phyloP scores from a whole-genome alignment of 192 early-diverging fungal species.

The Coemansia sp. region DNA sequence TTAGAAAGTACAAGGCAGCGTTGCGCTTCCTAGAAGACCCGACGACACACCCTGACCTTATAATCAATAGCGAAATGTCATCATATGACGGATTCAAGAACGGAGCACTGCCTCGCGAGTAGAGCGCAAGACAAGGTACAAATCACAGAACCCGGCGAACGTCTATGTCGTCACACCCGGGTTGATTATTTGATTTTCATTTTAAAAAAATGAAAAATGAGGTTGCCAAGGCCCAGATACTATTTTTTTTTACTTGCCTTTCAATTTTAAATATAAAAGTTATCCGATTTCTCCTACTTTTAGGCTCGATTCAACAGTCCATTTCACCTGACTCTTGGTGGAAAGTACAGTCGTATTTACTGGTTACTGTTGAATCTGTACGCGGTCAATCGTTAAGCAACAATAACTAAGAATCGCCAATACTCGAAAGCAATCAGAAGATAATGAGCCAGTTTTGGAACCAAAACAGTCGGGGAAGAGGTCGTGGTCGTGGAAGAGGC shows the following conservation, averaged over 20 bases:
- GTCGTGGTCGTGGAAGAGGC: constrained; percentile 37
- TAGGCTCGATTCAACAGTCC: too few relatives aligned
- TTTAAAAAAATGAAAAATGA: too few relatives aligned
- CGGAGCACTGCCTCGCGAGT: constrained; percentile 3
- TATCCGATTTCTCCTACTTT: neutral
- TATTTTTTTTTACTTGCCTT: neutral
- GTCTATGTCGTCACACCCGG: too few relatives aligned
- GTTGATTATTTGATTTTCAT: too few relatives aligned
- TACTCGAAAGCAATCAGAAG: too few relatives aligned
- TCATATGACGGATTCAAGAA: constrained; percentile 15
- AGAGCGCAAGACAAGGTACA: neutral
- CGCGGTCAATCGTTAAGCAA: too few relatives aligned
- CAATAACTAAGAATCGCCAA: too few relatives aligned
- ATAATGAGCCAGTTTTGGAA: constrained; percentile 20
- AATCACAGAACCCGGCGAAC: too few relatives aligned
- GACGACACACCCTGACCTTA: constrained; percentile 40
- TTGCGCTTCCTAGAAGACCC: constrained; percentile 44
- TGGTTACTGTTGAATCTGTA: too few relatives aligned
- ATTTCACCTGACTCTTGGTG: too few relatives aligned
- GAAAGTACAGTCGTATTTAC: too few relatives aligned
- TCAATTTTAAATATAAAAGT: neutral
- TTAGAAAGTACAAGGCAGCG: constrained; percentile 30
- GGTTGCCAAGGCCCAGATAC: neutral
- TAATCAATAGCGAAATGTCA: constrained; percentile 33
- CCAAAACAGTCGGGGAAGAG: constrained; percentile 20